A percentile compares a stretch with the other conserved stretches of the same genome.
These are phyloP conservation scores for Colletotrichum noveboracense DNA, from an alignment of 2,329 filamentous ascomycete species.

Conservation along the genomic window DNA sequence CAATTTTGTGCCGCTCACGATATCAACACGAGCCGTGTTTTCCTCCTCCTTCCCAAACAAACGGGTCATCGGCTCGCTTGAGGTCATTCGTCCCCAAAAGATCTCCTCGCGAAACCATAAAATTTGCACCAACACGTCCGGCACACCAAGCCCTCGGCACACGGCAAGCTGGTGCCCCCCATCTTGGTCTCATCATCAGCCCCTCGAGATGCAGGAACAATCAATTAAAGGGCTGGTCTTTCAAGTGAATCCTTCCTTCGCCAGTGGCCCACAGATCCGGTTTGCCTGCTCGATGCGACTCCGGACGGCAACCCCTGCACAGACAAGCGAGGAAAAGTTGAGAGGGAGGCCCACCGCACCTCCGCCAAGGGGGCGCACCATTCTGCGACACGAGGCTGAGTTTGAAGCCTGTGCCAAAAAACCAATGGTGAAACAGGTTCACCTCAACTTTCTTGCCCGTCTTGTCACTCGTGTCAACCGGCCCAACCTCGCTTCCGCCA, in stretches of 20 bases:
- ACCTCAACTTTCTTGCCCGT: slow-evolving; percentile 14
- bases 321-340: not conserved
- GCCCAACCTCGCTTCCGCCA: not conserved
- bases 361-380: slow-evolving; percentile 6
- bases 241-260: not conserved
- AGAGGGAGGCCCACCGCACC: not conserved
- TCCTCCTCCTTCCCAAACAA: not conserved
- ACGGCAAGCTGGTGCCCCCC: not conserved
- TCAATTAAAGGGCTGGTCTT: not conserved
- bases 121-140: not conserved
- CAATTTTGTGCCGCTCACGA: not conserved
- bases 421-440: slow-evolving; percentile 20
- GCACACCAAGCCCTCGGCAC: not conserved
- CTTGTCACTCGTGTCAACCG: slow-evolving; percentile 2
- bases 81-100: not conserved
- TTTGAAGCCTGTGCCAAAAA: slow-evolving; percentile 23
- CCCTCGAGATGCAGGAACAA: not conserved
- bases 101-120: slow-evolving; percentile 1
- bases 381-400: slow-evolving; percentile 19
- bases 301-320: not conserved
- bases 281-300: not conserved
- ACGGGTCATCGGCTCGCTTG: slow-evolving; percentile 7
- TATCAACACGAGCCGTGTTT: not conserved
- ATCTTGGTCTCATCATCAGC: not conserved
- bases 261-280: not conserved